These are phyloP conservation scores for Dorcoceras hygrometricum DNA, from an alignment of 257 asterid genomes.

Conservation along the genomic window DNA sequence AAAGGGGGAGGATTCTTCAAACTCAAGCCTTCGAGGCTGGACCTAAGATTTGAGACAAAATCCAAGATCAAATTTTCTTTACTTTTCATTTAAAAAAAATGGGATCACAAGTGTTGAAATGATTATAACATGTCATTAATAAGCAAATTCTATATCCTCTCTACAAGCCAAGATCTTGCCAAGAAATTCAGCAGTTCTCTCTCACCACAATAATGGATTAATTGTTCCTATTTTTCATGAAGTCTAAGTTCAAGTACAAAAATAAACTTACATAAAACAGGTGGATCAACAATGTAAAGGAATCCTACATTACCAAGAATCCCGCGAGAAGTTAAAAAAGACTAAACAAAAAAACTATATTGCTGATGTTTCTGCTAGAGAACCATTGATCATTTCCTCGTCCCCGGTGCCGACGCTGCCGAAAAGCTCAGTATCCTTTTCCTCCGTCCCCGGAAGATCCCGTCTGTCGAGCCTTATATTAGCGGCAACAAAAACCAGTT, in stretches of 20 bases:
- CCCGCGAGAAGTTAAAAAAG: slow-evolving; percentile 38
- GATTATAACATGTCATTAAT: slow-evolving; percentile 9
- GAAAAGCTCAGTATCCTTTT: slow-evolving; percentile 58
- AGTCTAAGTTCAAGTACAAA: slow-evolving; percentile 32
- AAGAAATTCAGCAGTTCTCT: slow-evolving; percentile 5
- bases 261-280: slow-evolving; percentile 27
- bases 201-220: slow-evolving; percentile 22
- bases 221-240: slow-evolving; percentile 25
- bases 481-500: slow-evolving; percentile 67
- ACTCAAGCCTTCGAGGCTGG: background rate
- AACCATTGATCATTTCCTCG: slow-evolving; percentile 61
- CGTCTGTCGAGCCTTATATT: slow-evolving; percentile 61
- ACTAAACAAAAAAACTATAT: slow-evolving; percentile 35
- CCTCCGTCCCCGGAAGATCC: slow-evolving; percentile 53
- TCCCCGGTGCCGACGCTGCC: slow-evolving; percentile 43
- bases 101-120: slow-evolving; percentile 11
- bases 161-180: too few relatives aligned
- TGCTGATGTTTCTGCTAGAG: slow-evolving; percentile 60
- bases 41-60: background rate
- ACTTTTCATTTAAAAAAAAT: background rate
- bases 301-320: slow-evolving; percentile 37
- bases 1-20: background rate
- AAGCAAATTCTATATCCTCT: too few relatives aligned
- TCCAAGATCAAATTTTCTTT: background rate
- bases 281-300: slow-evolving; percentile 32